Base-by-base conservation (phyloP, 352 stramenopile species). In the Blastocystis sp. region DNA sequence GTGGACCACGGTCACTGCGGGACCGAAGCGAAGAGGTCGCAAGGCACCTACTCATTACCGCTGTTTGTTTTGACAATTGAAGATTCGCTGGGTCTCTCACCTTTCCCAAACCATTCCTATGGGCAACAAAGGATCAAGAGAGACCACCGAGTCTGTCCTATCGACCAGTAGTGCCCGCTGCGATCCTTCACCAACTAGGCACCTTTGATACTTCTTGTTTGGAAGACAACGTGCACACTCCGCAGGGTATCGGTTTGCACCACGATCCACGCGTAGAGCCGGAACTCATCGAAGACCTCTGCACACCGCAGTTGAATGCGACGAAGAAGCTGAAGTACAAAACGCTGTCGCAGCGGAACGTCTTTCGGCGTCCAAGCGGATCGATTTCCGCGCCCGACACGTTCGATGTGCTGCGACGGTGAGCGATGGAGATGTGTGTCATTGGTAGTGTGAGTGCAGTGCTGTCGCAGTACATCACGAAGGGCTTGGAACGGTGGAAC, bases 321-420 rank as follows among this genome's bases (percentile, higher is more conserved):
- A 16, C n/a, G 21, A 73, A 73, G 29, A 46, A 32, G n/a, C 18
- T 73, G 34, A 73, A 53, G 11, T 73, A 53, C 44, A 73, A 53
- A 32, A 46, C 61, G 6, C 29, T 73, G 4, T 73, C 61, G n/a
- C 61, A 73, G 38, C 29, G 61, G 4, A 73, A 51, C 29, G 38
- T 73, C 11, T 73, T 73, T 51, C 61, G 46, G 38, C 29, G 61
- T 4, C 61, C 61, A 7, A 73, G 61, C 44, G 61, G 61, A 46
- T 48, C 29, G 2, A 73, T 73, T 29, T 48, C 9, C 29, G 32
- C 42, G n/a, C 61, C 61, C 1, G 61, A 73, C 34, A 73, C 29
- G 4, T 73, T 73, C 44, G 61, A 73, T 40, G 61, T 73, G 8
- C 44, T 73, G 38, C 61, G 61, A 46, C 29, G 61, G 61, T 73